Percentiles rank a stretch among this genome's conserved stretches.
Evolutionary conservation across 352 stramenopile species (phyloP).

Genomic region (Phytophthora agathidicida): DNA sequence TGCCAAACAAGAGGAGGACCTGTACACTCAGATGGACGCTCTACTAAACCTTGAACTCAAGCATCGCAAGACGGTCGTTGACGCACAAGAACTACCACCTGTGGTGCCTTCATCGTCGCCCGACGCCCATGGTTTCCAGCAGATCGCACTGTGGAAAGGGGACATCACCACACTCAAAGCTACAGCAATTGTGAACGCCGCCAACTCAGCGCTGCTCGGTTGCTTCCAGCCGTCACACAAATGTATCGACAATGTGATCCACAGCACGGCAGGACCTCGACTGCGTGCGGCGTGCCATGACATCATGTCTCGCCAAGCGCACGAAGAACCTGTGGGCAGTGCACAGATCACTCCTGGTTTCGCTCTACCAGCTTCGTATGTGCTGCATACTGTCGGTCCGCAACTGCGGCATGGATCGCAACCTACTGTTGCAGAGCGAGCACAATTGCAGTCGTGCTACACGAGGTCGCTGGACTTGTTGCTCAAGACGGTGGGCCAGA

Average conservation of each 20-base stretch:
- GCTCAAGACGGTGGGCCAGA: slow-evolving; percentile 34
- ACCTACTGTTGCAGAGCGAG: slow-evolving; percentile 30
- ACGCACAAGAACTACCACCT: slow-evolving; percentile 19
- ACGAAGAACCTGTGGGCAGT: slow-evolving; percentile 44
- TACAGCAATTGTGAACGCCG: slow-evolving; percentile 73
- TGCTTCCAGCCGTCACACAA: slow-evolving; percentile 75
- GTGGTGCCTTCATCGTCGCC: slow-evolving; percentile 5
- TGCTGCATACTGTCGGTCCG: slow-evolving; percentile 71
- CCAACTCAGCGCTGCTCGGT: slow-evolving; percentile 66
- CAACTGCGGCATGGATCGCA: slow-evolving; percentile 42
- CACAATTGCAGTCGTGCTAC: slow-evolving; percentile 54
- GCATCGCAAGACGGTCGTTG: slow-evolving; percentile 22
- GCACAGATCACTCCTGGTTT: slow-evolving; percentile 71
- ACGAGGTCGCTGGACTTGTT: slow-evolving; percentile 54
- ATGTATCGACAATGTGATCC: slow-evolving; percentile 82
- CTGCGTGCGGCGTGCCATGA: slow-evolving; percentile 59
- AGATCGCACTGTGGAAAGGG: slow-evolving; percentile 65
- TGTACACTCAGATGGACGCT: slow-evolving; percentile 44
- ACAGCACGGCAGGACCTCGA: slow-evolving; percentile 61
- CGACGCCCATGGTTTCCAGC: slow-evolving; percentile 24
- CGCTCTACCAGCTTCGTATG: slow-evolving; percentile 48
- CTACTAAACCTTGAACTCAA: slow-evolving; percentile 24
- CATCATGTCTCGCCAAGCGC: slow-evolving; percentile 46
- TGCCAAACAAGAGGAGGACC: slow-evolving; percentile 32
- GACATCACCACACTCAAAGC: slow-evolving; percentile 69